Evolutionary conservation across 148 eudicot species (phyloP).

Genomic region (Chenopodium berlandieri): DNA sequence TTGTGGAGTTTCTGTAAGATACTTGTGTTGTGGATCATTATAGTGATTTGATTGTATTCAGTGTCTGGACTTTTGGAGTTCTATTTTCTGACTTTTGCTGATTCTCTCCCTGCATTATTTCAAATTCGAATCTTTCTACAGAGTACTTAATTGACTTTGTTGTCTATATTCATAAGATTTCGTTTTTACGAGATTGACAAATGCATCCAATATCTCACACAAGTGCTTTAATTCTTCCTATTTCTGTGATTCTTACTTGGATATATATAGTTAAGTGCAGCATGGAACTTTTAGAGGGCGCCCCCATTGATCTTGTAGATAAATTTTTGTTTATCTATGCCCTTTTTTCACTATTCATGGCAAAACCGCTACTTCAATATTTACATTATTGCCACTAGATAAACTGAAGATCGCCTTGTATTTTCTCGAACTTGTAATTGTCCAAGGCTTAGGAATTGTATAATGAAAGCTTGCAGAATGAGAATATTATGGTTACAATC

Average conservation of each 20-base stretch:
- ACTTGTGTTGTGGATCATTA: not conserved
- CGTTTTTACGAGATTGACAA: not conserved
- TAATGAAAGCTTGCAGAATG: not conserved
- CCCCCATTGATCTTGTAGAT: too few relatives aligned
- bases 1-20: not conserved
- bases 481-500: not conserved
- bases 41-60: not conserved
- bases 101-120: not conserved
- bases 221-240: not conserved
- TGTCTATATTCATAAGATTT: not conserved
- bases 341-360: too few relatives aligned
- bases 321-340: too few relatives aligned
- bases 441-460: not conserved
- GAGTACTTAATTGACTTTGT: not conserved
- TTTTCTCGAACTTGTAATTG: not conserved
- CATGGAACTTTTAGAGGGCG: not conserved
- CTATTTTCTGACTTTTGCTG: not conserved
- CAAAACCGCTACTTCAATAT: too few relatives aligned
- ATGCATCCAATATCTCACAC: not conserved
- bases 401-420: too few relatives aligned
- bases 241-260: not conserved
- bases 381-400: too few relatives aligned
- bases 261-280: not conserved
- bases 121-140: not conserved
- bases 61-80: not conserved